A percentile compares a stretch with the other conserved stretches of the same genome.
These are phyloP conservation scores for Amanita pallidorosea DNA, from an alignment of 768 basidiomycete genomes.

Conservation along the genomic window DNA sequence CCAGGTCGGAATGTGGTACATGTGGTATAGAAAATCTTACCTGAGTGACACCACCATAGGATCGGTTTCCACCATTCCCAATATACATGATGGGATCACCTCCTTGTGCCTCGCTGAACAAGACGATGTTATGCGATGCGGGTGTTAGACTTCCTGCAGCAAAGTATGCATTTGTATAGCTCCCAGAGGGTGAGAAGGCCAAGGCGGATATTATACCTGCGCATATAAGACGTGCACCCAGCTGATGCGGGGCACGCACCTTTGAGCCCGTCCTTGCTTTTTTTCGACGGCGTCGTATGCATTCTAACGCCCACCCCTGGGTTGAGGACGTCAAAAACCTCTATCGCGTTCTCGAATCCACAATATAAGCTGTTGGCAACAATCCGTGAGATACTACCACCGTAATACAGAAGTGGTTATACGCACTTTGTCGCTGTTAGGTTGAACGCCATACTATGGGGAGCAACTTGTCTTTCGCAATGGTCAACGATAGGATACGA, in stretches of 20 bases:
- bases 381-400: background rate
- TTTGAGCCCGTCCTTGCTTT: conserved; percentile 79
- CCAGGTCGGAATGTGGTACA: background rate
- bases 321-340: conserved; percentile 65
- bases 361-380: conserved; percentile 58
- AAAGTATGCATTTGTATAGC: conserved; percentile 42
- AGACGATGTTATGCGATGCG: conserved; percentile 43
- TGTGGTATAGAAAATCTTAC: conserved; percentile 18
- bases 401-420: background rate
- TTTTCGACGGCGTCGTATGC: conserved; percentile 60
- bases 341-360: conserved; percentile 78
- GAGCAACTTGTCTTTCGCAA: conserved; percentile 82
- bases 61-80: background rate
- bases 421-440: conserved; percentile 51
- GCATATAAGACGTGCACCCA: background rate
- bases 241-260: conserved; percentile 31
- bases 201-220: conserved; percentile 81
- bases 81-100: conserved; percentile 43
- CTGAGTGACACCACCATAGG: conserved; percentile 39
- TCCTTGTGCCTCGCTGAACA: conserved; percentile 53
- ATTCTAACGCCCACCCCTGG: conserved; percentile 71
- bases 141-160: conserved; percentile 72
- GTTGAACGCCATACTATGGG: conserved; percentile 78
- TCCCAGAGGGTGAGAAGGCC: conserved; percentile 58
- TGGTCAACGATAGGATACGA: conserved; percentile 92